A percentile compares a stretch with the other conserved stretches of the same genome.
These are phyloP conservation scores for Fusarium luffae DNA, from an alignment of 2,329 filamentous ascomycete species.

Conservation along the genomic window DNA sequence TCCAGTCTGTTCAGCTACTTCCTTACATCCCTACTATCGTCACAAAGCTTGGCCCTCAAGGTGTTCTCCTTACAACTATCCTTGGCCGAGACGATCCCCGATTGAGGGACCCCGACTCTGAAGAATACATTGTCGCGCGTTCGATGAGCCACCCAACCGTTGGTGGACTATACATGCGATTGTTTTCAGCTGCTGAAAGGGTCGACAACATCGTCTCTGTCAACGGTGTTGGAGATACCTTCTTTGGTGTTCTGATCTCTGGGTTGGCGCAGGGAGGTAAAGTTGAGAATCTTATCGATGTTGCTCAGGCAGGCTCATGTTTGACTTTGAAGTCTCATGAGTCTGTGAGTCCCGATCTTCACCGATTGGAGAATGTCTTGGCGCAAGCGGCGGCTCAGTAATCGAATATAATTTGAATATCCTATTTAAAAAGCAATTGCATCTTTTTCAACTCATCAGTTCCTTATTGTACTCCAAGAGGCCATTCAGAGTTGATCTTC, in stretches of 20 bases:
- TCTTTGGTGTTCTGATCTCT: slow-evolving; percentile 85
- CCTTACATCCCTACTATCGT: slow-evolving; percentile 88
- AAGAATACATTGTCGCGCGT: slow-evolving; percentile 78
- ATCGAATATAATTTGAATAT: slow-evolving; percentile 1
- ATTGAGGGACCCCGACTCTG: slow-evolving; percentile 69
- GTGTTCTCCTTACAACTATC: slow-evolving; percentile 80
- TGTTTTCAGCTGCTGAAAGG: slow-evolving; percentile 73
- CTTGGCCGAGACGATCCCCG: slow-evolving; percentile 74
- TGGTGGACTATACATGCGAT: slow-evolving; percentile 84
- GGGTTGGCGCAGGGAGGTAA: slow-evolving; percentile 72
- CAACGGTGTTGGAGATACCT: slow-evolving; percentile 94
- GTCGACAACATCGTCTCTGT: slow-evolving; percentile 84
- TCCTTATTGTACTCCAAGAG: slow-evolving; percentile 9
- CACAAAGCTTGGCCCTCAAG: slow-evolving; percentile 81
- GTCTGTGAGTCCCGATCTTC: slow-evolving; percentile 73
- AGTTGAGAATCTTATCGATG: slow-evolving; percentile 72
- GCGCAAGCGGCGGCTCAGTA: slow-evolving; percentile 39
- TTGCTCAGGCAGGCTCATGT: slow-evolving; percentile 85
- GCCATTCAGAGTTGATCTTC: slow-evolving; percentile 19
- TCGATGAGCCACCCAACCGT: slow-evolving; percentile 63
- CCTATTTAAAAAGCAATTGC: neutral
- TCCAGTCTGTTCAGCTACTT: slow-evolving; percentile 84
- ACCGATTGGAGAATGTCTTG: slow-evolving; percentile 57
- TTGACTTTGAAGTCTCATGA: slow-evolving; percentile 80
- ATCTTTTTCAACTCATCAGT: neutral